Evolutionary conservation across 176 grass and related monocot genomes (phyloP).

Genomic region (Phyllostachys edulis): DNA sequence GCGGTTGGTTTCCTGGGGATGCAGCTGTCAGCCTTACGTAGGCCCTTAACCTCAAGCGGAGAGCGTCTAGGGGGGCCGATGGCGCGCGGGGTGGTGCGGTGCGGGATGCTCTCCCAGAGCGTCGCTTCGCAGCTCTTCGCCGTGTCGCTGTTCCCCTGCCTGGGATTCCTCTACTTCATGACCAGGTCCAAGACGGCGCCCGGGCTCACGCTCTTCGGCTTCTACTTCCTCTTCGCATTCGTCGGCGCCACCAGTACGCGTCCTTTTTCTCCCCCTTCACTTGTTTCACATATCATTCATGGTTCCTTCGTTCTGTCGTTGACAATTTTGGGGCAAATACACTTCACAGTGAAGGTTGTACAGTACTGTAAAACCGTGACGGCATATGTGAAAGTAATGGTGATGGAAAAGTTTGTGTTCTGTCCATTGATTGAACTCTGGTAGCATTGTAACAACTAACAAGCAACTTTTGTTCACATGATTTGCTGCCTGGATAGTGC

Average conservation of each 20-base stretch:
- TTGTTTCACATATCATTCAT: background rate
- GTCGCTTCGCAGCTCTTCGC: slow-evolving; percentile 91
- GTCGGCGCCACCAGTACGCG: slow-evolving; percentile 90
- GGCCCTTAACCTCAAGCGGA: background rate
- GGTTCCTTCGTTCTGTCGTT: background rate
- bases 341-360: background rate
- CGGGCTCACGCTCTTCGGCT: slow-evolving; percentile 84
- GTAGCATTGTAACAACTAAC: background rate
- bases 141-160: slow-evolving; percentile 86
- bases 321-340: background rate
- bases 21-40: no score
- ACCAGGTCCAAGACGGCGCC: slow-evolving; percentile 79
- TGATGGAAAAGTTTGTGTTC: background rate
- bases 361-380: no score
- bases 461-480: background rate
- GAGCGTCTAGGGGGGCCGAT: background rate
- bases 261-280: background rate
- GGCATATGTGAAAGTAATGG: no score
- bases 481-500: background rate
- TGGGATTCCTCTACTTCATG: slow-evolving; percentile 92
- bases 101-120: slow-evolving; percentile 78
- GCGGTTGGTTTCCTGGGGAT: no score
- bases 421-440: background rate
- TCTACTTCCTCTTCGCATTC: slow-evolving; percentile 92
- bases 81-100: background rate